Percentiles rank a stretch among this genome's conserved stretches.
Evolutionary conservation across 352 stramenopile species (phyloP).

Genomic region (Peronosclerospora sorghi): DNA sequence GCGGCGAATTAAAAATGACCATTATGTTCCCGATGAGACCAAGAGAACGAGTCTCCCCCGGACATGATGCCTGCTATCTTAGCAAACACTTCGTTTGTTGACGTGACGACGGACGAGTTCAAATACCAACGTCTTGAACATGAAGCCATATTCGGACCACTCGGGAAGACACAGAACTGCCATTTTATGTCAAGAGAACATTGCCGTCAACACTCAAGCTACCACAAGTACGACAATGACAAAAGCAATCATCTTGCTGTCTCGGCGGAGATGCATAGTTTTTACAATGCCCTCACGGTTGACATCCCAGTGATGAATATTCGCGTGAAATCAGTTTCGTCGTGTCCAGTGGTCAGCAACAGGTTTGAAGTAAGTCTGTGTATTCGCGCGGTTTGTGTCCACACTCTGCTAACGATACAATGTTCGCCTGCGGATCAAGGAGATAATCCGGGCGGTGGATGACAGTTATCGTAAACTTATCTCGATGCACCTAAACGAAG

Average conservation of each 20-base stretch:
- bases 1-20: too few relatives aligned
- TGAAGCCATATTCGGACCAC: slow-evolving; percentile 1
- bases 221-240: slow-evolving; percentile 12
- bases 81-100: slow-evolving; percentile 6
- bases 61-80: slow-evolving; percentile 1
- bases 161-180: slow-evolving; percentile 12
- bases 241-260: slow-evolving; percentile 17
- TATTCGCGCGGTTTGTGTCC: too few relatives aligned
- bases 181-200: slow-evolving; percentile 16
- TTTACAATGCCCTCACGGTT: slow-evolving; percentile 7
- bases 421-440: too few relatives aligned
- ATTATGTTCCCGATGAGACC: too few relatives aligned
- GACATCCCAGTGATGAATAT: slow-evolving; percentile 12
- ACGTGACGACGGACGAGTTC: slow-evolving; percentile 12
- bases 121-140: slow-evolving; percentile 4
- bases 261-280: slow-evolving; percentile 9
- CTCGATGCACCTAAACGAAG: too few relatives aligned
- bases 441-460: too few relatives aligned
- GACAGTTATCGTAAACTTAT: too few relatives aligned
- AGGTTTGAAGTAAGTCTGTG: slow-evolving; percentile 9
- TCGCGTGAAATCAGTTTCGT: slow-evolving; percentile 6
- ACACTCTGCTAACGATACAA: too few relatives aligned
- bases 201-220: slow-evolving; percentile 5
- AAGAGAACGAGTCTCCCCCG: slow-evolving; percentile 6
- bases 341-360: slow-evolving; percentile 1